Evolutionary conservation across 2,329 filamentous ascomycete genomes (phyloP).

Genomic region (Fusarium sp.): DNA sequence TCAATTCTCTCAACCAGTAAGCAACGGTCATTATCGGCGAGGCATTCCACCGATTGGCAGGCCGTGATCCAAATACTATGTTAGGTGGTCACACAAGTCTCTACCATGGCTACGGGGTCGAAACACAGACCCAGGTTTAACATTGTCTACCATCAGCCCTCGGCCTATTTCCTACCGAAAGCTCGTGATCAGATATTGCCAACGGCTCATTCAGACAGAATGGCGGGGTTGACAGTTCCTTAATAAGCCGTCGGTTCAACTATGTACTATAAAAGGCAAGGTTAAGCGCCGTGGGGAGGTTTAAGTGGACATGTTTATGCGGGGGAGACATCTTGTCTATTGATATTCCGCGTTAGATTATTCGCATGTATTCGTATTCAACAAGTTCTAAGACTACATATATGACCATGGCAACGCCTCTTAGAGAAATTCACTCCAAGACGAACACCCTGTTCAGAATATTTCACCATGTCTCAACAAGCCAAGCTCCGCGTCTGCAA

Average conservation of each 20-base stretch:
- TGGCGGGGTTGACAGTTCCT: not conserved
- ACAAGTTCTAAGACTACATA: not conserved
- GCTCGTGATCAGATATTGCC: not conserved
- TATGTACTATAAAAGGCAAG: not conserved
- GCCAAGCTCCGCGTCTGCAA: not conserved
- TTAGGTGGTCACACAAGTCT: not conserved
- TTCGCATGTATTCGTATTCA: not conserved
- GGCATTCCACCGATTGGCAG: not conserved
- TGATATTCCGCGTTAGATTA: not conserved
- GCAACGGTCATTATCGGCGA: not conserved
- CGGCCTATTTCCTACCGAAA: not conserved
- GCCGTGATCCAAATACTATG: not conserved
- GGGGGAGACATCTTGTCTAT: not conserved
- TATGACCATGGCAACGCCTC: not conserved
- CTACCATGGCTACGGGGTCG: not conserved
- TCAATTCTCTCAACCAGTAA: not conserved
- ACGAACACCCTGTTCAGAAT: not conserved
- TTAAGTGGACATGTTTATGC: not conserved
- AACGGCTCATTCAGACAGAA: not conserved
- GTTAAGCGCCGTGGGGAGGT: not conserved
- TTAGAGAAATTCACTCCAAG: rapidly evolving
- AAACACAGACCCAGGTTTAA: not conserved
- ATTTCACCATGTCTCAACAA: not conserved
- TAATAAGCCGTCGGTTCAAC: not conserved
- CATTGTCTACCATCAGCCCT: not conserved